Evolutionary conservation across 2,329 filamentous ascomycete species (phyloP).

Genomic region (Aspergillus sp.): DNA sequence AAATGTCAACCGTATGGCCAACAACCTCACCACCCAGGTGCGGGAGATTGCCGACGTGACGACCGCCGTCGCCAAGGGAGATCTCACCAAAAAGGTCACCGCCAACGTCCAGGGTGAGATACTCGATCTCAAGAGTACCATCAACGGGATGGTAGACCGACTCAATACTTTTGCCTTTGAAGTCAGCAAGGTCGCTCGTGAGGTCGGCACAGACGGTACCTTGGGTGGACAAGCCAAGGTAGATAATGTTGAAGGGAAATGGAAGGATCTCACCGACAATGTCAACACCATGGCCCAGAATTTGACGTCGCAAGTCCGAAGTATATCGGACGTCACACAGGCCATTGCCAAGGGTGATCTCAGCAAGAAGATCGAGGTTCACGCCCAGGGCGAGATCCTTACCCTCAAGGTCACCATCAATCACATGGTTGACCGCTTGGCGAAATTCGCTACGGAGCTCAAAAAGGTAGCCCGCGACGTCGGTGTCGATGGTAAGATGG

Average conservation of each 20-base stretch:
- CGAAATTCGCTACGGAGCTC: constrained; percentile 92
- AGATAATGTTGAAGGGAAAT: constrained; percentile 60
- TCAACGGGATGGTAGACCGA: constrained; percentile 62
- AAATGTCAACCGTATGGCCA: constrained; percentile 97
- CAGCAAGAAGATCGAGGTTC: constrained; percentile 91
- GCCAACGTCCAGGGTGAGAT: constrained; percentile 94
- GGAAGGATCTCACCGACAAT: constrained; percentile 61
- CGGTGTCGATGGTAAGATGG: constrained; percentile 97
- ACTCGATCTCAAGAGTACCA: constrained; percentile 85
- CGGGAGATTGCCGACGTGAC: constrained; percentile 96
- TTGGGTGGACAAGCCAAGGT: constrained; percentile 59
- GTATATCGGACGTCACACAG: constrained; percentile 89
- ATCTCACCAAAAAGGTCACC: constrained; percentile 92
- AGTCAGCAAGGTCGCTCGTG: constrained; percentile 59
- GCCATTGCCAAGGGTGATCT: constrained; percentile 94
- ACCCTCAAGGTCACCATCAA: constrained; percentile 95
- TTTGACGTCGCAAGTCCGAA: constrained; percentile 64
- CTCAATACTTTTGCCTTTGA: constrained; percentile 59
- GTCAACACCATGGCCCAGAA: constrained; percentile 63
- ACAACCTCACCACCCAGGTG: constrained; percentile 95
- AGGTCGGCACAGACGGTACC: constrained; percentile 59
- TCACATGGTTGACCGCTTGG: constrained; percentile 94
- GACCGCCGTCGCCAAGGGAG: constrained; percentile 86
- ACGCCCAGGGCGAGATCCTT: constrained; percentile 90
- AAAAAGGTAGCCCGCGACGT: constrained; percentile 95